Evolutionary conservation across 805 yeast genomes (phyloP).

Genomic region (Kazachstania psychrophila): DNA sequence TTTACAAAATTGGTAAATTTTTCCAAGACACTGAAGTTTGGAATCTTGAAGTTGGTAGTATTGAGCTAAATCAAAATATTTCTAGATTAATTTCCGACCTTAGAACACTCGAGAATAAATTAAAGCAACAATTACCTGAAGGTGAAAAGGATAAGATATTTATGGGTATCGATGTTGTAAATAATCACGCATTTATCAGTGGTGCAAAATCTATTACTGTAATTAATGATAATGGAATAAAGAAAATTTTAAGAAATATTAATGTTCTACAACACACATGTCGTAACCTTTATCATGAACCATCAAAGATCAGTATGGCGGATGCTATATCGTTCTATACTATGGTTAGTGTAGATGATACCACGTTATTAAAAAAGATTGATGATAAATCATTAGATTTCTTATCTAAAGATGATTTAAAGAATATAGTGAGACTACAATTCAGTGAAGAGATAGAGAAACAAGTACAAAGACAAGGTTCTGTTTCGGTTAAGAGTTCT

Average conservation of each 20-base stretch:
- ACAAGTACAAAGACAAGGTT: slow-evolving; percentile 15
- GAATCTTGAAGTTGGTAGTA: slow-evolving; percentile 26
- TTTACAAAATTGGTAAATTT: slow-evolving; percentile 22
- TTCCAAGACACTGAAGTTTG: slow-evolving; percentile 21
- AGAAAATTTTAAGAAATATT: slow-evolving; percentile 25
- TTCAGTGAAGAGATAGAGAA: slow-evolving; percentile 25
- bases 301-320: slow-evolving; percentile 19
- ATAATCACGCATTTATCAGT: slow-evolving; percentile 16
- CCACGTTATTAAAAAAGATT: slow-evolving; percentile 12
- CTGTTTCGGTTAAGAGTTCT: slow-evolving; percentile 10
- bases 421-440: slow-evolving; percentile 23
- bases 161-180: slow-evolving; percentile 20
- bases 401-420: slow-evolving; percentile 17
- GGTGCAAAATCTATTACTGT: slow-evolving; percentile 21
- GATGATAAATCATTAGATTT: slow-evolving; percentile 13
- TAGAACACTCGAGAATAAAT: slow-evolving; percentile 21
- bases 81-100: slow-evolving; percentile 22
- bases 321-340: slow-evolving; percentile 17
- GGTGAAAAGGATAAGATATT: slow-evolving; percentile 17
- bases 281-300: slow-evolving; percentile 18
- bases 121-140: slow-evolving; percentile 16
- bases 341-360: slow-evolving; percentile 19
- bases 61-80: slow-evolving; percentile 24
- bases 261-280: slow-evolving; percentile 25
- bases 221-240: slow-evolving; percentile 25